Evolutionary conservation across 495 filamentous ascomycete species (phyloP).

Genomic region (Choiromyces venosus): DNA sequence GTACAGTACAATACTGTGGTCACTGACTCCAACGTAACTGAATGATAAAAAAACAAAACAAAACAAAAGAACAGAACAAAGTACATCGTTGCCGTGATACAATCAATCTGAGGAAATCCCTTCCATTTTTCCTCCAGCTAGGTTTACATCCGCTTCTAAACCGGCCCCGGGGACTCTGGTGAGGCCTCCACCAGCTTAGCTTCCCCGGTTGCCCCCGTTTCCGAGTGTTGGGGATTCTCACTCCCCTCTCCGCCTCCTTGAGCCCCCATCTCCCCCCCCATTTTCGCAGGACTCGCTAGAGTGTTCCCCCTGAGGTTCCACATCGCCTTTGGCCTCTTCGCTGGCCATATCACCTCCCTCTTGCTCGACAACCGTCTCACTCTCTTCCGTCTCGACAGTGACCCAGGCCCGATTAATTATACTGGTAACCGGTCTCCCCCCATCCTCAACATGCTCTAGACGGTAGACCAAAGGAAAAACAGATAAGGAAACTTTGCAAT

Average conservation of each 20-base stretch:
- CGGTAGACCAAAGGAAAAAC: no score
- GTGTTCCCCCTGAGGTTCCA: no score
- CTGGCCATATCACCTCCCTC: no score
- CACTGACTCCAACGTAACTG: not conserved
- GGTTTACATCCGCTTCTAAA: not conserved
- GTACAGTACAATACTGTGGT: no score
- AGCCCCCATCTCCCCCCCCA: not conserved
- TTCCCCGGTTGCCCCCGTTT: not conserved
- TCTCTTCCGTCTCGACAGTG: no score
- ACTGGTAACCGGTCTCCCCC: no score
- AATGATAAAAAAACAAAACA: no score
- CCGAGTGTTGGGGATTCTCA: not conserved
- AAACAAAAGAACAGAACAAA: not conserved
- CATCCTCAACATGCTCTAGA: no score
- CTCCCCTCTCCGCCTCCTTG: not conserved
- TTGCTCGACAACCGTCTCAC: no score
- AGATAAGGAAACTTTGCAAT: no score
- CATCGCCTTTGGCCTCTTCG: no score
- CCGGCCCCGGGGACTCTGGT: not conserved
- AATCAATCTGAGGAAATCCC: not conserved
- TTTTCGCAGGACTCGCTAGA: not conserved
- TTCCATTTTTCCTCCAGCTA: not conserved
- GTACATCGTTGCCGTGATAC: not conserved
- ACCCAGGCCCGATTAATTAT: no score
- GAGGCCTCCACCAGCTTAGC: fast-evolving